Conservation (phyloP, 345 rosid species). For the Euphorbia lathyris region DNA sequence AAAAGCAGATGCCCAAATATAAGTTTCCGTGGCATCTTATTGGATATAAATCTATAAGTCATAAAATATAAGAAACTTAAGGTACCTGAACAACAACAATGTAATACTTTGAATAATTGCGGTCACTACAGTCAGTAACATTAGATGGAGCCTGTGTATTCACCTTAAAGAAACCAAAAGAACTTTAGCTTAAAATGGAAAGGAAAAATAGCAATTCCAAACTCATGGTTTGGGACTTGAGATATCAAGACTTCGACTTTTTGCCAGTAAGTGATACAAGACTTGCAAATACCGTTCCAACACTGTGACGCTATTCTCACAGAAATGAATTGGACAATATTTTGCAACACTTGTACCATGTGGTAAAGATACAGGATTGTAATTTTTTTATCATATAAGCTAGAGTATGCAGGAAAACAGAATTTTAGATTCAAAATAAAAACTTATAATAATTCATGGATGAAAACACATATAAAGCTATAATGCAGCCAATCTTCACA, state of each 20-base stretch:
- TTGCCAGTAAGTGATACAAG: neutral
- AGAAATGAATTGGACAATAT: neutral
- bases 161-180: slow-evolving; percentile 43
- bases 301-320: neutral
- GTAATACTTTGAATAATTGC: slow-evolving; percentile 76
- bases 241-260: neutral
- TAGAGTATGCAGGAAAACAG: neutral
- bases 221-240: neutral
- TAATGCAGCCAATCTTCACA: neutral
- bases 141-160: slow-evolving; percentile 73
- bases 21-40: neutral
- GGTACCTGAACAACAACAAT: slow-evolving; percentile 81
- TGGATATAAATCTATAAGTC: slow-evolving; percentile 6
- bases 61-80: neutral
- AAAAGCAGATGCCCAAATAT: slow-evolving; percentile 12
- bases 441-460: neutral
- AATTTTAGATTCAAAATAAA: neutral
- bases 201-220: neutral
- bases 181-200: slow-evolving; percentile 11
- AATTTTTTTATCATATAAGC: neutral
- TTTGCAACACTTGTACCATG: neutral
- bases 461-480: neutral
- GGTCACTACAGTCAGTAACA: slow-evolving; percentile 66
- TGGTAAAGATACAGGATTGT: neutral
- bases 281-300: neutral